Base-by-base conservation (phyloP, 2,329 filamentous ascomycete species). In the Cercospora zeina region DNA sequence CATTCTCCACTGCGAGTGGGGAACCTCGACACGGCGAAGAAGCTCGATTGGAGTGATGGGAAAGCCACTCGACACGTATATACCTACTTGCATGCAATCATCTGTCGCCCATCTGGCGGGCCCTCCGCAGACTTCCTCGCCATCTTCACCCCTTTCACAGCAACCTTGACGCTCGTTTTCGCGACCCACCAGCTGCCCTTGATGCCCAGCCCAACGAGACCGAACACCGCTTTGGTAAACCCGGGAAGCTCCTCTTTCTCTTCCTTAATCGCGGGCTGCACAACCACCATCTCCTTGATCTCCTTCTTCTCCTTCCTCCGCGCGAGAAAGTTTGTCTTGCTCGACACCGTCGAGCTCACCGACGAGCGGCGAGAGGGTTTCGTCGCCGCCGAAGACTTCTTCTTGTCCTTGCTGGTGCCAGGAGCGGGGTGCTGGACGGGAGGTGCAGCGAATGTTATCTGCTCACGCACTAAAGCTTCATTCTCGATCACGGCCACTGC, bases 401-500 rank as follows among this genome's bases (percentile, higher is more conserved):
- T 59, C 54, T 49, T 64, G 10, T 21, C 59, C 37, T 54, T 42
- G 56, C 45, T 53, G 49, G 42, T 2, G 19, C 19, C n/a, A 16
- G 39, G 31, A 37, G 24, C 57, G 33, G 47, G 53, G 54, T 59
- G 58, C 54, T 47, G 47, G 34, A 66, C 30, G 0, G 74, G 74
- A 8, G 74, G 74, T 7, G 72, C 66, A n/a, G 65, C 72, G 54
- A 76, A 75, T 3, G 68, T 68, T 27, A 74, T 60, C 34, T 63
- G 63, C 37, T 72, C 68, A 10, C 59, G 56, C 1, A 65, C 54
- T 5, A 67, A 68, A n/a, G 75, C 69, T 0, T 75, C 73, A 14
- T 76, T 74, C 70, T 82, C 80, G 11, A 79, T 76, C 0, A 80
- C 74, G 0, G 78, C 79, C 42, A 80, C 77, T 14, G 78, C 76